Evolutionary conservation across 192 early-diverging fungal genomes (phyloP).

Genomic region (Coemansia pectinata): DNA sequence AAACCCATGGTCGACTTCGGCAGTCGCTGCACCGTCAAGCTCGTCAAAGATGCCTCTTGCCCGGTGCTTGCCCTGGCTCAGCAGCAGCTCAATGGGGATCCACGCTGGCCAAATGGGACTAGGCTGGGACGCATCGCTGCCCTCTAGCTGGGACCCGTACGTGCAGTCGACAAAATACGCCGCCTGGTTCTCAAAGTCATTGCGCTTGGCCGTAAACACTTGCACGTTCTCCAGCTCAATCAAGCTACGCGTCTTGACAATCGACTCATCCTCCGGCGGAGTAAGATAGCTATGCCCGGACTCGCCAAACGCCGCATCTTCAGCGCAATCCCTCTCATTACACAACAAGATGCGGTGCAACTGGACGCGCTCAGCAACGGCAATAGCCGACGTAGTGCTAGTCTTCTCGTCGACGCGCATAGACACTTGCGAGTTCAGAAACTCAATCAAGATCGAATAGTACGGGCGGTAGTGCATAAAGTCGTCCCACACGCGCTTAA

Average conservation of each 20-base stretch:
- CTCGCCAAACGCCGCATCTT: background rate
- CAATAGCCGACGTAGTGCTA: slow-evolving; percentile 44
- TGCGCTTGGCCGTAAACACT: slow-evolving; percentile 49
- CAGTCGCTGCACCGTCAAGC: slow-evolving; percentile 12
- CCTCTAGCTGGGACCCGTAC: slow-evolving; percentile 37
- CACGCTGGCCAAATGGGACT: slow-evolving; percentile 56
- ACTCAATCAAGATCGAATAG: slow-evolving; percentile 53
- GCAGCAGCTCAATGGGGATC: slow-evolving; percentile 58
- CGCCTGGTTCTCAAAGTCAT: slow-evolving; percentile 46
- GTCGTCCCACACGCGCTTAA: slow-evolving; percentile 52
- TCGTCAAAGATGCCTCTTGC: slow-evolving; percentile 48
- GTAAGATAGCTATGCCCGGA: background rate
- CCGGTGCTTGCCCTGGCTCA: slow-evolving; percentile 43
- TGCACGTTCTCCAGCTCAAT: slow-evolving; percentile 56
- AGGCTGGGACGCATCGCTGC: slow-evolving; percentile 22
- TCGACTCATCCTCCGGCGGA: slow-evolving; percentile 49
- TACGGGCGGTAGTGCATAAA: slow-evolving; percentile 44
- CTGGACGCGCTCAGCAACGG: slow-evolving; percentile 48
- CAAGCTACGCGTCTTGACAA: slow-evolving; percentile 56
- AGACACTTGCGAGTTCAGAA: slow-evolving; percentile 57
- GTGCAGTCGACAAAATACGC: slow-evolving; percentile 55
- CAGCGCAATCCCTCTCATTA: slow-evolving; percentile 22
- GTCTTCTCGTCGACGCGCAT: slow-evolving; percentile 50
- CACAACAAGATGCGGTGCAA: slow-evolving; percentile 47
- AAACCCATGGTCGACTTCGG: background rate